Evolutionary conservation across 1,284 basidiomycete genomes (phyloP).

Genomic region (Cutaneotrichosporon sp.): DNA sequence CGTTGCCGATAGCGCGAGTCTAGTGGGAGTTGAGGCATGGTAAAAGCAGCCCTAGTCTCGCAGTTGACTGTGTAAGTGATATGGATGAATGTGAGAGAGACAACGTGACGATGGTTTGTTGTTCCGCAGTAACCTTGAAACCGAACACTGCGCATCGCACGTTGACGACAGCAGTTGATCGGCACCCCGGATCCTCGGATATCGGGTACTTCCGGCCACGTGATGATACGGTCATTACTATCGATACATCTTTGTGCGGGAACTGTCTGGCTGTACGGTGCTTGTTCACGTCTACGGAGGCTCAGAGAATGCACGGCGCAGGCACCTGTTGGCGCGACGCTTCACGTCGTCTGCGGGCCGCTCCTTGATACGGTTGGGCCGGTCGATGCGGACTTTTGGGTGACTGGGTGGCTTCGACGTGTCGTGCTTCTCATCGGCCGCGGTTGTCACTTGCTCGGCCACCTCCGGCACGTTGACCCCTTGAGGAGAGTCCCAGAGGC

Average conservation of each 20-base stretch:
- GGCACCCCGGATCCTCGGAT: too few species aligned
- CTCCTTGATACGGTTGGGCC: neutral
- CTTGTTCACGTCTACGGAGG: neutral
- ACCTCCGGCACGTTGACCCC: neutral
- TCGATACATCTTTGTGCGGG: too few species aligned
- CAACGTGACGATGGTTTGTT: neutral
- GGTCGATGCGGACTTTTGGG: neutral
- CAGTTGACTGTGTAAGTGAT: neutral
- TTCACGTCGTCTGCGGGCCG: neutral
- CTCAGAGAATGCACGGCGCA: conserved; percentile 13
- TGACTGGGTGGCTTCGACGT: neutral
- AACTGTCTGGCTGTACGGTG: neutral
- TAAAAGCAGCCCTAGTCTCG: neutral
- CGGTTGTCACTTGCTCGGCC: neutral
- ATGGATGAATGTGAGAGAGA: neutral
- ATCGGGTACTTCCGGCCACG: neutral
- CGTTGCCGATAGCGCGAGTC: neutral
- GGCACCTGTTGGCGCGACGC: neutral
- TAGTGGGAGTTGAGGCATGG: conserved; percentile 5
- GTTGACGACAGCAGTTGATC: too few species aligned
- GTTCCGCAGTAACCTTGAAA: neutral
- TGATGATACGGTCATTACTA: too few species aligned
- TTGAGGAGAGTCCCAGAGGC: neutral
- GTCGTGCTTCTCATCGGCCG: neutral
- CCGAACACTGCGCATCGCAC: too few species aligned